Percentiles rank a stretch among this genome's conserved stretches.
phyloP scores from a whole-genome alignment of 768 basidiomycete species.

The Clitopilus hobsonii region DNA sequence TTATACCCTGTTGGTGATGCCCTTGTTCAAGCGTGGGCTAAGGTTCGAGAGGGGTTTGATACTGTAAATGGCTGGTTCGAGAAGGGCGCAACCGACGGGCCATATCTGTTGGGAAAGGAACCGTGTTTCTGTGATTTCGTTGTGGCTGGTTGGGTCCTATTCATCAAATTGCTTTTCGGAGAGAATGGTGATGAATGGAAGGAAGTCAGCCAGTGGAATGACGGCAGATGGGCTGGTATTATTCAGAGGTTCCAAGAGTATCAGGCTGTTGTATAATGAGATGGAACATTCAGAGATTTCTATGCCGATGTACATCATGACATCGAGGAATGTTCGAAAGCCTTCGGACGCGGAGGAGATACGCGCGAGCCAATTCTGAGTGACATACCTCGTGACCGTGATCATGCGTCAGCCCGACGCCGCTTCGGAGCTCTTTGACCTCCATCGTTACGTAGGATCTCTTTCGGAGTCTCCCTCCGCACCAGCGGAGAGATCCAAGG shows the following conservation, averaged over 20 bases:
- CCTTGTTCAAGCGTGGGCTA: slow-evolving; percentile 23
- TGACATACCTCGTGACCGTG: no score
- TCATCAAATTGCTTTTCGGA: slow-evolving; percentile 16
- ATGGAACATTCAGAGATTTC: no score
- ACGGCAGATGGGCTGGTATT: slow-evolving; percentile 22
- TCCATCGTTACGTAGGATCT: no score
- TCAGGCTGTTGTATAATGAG: background rate
- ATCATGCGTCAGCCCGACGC: no score
- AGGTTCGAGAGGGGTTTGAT: slow-evolving; percentile 18
- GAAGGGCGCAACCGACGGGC: slow-evolving; percentile 14
- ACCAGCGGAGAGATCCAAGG: no score
- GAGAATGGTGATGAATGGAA: slow-evolving; percentile 25
- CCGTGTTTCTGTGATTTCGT: slow-evolving; percentile 26
- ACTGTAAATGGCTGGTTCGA: slow-evolving; percentile 12
- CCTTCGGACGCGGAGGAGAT: no score
- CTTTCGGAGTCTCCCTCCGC: no score
- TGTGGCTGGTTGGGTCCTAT: slow-evolving; percentile 18
- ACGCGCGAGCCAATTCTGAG: no score
- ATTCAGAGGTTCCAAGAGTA: slow-evolving; percentile 17
- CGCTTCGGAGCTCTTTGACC: no score
- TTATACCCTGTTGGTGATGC: slow-evolving; percentile 20
- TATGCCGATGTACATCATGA: no score
- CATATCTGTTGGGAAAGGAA: slow-evolving; percentile 20
- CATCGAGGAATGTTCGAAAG: no score
- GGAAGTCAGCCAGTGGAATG: slow-evolving; percentile 20